Conservation (phyloP, 192 early-diverging fungal genomes). For the Coemansia guatemalensis region DNA sequence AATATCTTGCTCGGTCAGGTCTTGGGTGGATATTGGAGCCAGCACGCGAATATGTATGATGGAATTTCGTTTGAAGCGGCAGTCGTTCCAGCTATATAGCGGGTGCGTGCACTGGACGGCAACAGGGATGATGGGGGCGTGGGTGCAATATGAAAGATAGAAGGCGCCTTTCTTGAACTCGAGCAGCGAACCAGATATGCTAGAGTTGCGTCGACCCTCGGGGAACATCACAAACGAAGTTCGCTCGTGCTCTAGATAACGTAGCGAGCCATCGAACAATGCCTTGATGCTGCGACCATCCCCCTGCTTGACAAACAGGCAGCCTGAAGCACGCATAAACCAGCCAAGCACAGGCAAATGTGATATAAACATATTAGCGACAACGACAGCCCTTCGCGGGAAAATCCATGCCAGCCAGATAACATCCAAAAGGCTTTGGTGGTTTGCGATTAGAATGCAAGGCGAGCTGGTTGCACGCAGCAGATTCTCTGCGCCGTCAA, state of each 20-base stretch:
- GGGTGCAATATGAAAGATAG: constrained; percentile 83
- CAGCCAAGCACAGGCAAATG: constrained; percentile 73
- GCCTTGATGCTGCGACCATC: constrained; percentile 78
- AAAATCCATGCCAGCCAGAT: constrained; percentile 65
- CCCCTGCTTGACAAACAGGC: constrained; percentile 85
- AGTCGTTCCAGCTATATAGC: constrained; percentile 43
- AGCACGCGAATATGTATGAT: constrained; percentile 50
- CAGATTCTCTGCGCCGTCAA: constrained; percentile 64
- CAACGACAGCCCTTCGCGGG: constrained; percentile 62
- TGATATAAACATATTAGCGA: constrained; percentile 70
- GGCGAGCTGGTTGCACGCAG: constrained; percentile 49
- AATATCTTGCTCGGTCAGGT: constrained; percentile 48
- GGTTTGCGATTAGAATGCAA: constrained; percentile 78
- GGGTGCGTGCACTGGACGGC: constrained; percentile 69
- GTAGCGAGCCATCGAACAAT: constrained; percentile 72
- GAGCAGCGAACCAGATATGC: constrained; percentile 66
- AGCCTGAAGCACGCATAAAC: constrained; percentile 77
- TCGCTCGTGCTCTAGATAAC: constrained; percentile 70
- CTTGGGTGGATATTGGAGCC: constrained; percentile 45
- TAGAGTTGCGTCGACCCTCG: constrained; percentile 84
- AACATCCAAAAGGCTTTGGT: constrained; percentile 80
- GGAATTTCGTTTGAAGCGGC: constrained; percentile 42
- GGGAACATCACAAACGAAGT: constrained; percentile 86
- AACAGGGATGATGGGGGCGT: constrained; percentile 85
- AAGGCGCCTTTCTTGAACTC: constrained; percentile 98